A percentile compares a stretch with the other conserved stretches of the same genome.
phyloP scores from a whole-genome alignment of 2,329 filamentous ascomycete genomes.

The Aspergillus cejpii region DNA sequence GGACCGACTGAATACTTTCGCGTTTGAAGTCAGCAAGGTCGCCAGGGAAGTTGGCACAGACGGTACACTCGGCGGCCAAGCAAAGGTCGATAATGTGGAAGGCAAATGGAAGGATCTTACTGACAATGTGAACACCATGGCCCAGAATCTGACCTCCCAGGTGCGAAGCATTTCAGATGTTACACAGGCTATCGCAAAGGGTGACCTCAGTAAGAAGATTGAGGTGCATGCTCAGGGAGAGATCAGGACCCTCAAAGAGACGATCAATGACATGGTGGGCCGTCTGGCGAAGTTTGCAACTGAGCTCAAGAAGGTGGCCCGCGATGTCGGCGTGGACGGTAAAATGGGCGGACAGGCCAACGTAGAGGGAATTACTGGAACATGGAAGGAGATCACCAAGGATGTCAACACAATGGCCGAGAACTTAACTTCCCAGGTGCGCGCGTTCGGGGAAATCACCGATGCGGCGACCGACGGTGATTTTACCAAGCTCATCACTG shows the following conservation, averaged over 20 bases:
- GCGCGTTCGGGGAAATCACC: slow-evolving; percentile 97
- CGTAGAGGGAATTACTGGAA: slow-evolving; percentile 81
- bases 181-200: slow-evolving; percentile 89
- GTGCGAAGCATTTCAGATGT: slow-evolving; percentile 90
- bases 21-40: slow-evolving; percentile 60
- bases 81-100: slow-evolving; percentile 58
- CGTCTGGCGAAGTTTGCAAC: slow-evolving; percentile 92
- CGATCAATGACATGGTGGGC: slow-evolving; percentile 98
- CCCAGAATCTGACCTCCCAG: slow-evolving; percentile 57
- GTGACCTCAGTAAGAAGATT: slow-evolving; percentile 93
- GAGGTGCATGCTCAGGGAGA: slow-evolving; percentile 93
- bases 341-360: slow-evolving; percentile 98
- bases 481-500: slow-evolving; percentile 93
- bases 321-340: slow-evolving; percentile 93
- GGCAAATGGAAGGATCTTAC: slow-evolving; percentile 62
- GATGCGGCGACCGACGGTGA: slow-evolving; percentile 94
- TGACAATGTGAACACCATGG: slow-evolving; percentile 63
- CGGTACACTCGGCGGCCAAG: slow-evolving; percentile 58
- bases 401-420: slow-evolving; percentile 91
- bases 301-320: slow-evolving; percentile 89
- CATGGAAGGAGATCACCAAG: slow-evolving; percentile 97
- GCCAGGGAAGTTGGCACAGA: slow-evolving; percentile 60
- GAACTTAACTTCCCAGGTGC: slow-evolving; percentile 87
- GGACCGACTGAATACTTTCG: slow-evolving; percentile 57
- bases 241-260: slow-evolving; percentile 87